Conservation (phyloP, 2,329 filamentous ascomycete species). For the Drechslerella stenobrocha region DNA sequence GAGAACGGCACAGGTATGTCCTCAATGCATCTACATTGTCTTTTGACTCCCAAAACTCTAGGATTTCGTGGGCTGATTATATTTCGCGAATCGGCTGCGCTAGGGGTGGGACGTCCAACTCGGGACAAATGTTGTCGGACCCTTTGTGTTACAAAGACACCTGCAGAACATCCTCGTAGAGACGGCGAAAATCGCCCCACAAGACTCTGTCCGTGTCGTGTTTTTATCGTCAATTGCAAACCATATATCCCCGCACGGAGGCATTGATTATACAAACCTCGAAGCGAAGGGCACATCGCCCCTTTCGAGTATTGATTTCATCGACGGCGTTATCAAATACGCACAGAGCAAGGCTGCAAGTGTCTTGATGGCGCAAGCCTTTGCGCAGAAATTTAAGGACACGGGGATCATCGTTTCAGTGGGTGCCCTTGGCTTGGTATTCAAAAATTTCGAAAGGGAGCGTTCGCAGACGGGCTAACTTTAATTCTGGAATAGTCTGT, state of each 20-base stretch:
- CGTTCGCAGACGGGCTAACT: too few species aligned
- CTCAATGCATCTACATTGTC: constrained; percentile 21
- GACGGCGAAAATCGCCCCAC: constrained; percentile 44
- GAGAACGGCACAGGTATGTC: constrained; percentile 54
- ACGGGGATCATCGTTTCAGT: constrained; percentile 55
- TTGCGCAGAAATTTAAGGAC: constrained; percentile 53
- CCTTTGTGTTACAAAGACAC: constrained; percentile 49
- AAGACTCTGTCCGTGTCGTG: constrained; percentile 54
- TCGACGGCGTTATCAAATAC: constrained; percentile 54
- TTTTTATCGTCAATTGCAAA: constrained; percentile 52
- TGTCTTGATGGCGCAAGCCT: constrained; percentile 53
- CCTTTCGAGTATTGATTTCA: constrained; percentile 2
- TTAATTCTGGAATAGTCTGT: constrained; percentile 12
- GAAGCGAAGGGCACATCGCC: constrained; percentile 45
- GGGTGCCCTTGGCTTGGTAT: constrained; percentile 42
- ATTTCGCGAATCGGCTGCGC: background rate
- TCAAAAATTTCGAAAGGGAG: too few species aligned
- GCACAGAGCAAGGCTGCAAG: constrained; percentile 55
- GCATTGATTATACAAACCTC: constrained; percentile 52
- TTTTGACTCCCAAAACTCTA: constrained; percentile 3
- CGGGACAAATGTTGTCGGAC: constrained; percentile 49
- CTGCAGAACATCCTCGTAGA: constrained; percentile 48
- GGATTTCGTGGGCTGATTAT: background rate
- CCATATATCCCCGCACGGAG: constrained; percentile 37
- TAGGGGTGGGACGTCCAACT: constrained; percentile 49